Conservation (phyloP, 2,329 filamentous ascomycete species). For the Mycosphaerella arachidis region DNA sequence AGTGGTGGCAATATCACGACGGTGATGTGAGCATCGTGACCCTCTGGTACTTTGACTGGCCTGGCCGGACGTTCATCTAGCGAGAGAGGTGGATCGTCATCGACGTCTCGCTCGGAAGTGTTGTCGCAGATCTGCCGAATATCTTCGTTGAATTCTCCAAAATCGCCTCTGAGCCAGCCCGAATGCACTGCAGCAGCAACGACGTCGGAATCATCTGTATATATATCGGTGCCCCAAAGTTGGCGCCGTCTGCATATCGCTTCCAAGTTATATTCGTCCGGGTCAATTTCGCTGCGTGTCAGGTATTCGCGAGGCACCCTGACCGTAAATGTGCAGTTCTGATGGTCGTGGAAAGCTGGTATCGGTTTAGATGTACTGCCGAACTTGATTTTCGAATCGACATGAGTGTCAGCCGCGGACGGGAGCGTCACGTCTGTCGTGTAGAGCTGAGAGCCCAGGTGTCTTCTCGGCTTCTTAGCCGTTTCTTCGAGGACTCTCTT, state of each 20-base stretch:
- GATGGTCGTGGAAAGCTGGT: conserved; percentile 69
- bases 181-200: conserved; percentile 89
- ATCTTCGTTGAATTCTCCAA: conserved; percentile 54
- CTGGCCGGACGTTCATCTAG: conserved; percentile 39
- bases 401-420: conserved; percentile 27
- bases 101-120: conserved; percentile 29
- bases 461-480: conserved; percentile 64
- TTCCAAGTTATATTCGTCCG: conserved; percentile 57
- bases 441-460: conserved; percentile 83
- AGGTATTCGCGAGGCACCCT: conserved; percentile 80
- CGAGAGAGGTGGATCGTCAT: conserved; percentile 26
- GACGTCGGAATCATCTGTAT: conserved; percentile 92
- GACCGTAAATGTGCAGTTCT: conserved; percentile 87
- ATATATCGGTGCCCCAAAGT: conserved; percentile 90
- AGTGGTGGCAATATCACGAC: conserved; percentile 76
- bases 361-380: conserved; percentile 64
- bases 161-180: conserved; percentile 87
- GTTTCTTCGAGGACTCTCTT: conserved; percentile 69
- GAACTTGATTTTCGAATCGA: conserved; percentile 54
- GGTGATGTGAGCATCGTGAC: conserved; percentile 81
- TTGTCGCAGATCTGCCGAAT: conserved; percentile 33
- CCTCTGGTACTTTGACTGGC: conserved; percentile 60
- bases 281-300: conserved; percentile 9
- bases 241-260: conserved; percentile 77
- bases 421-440: conserved; percentile 57